These are phyloP conservation scores for Aureobasidium sp. DNA, from an alignment of 2,329 filamentous ascomycete species.

Conservation along the genomic window DNA sequence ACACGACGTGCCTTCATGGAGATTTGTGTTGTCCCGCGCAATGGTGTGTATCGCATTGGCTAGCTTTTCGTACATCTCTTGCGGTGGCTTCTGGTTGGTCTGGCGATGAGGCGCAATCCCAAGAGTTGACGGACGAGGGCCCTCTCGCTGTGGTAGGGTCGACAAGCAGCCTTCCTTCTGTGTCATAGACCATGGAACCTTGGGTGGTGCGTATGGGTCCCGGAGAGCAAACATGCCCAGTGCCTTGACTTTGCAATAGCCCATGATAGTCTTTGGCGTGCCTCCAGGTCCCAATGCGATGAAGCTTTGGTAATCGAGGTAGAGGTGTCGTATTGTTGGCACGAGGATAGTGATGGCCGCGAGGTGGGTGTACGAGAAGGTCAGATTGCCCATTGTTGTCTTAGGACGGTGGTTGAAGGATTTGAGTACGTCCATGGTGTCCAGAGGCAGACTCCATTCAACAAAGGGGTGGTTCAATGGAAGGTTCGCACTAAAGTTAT, in stretches of 20 bases:
- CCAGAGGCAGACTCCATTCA: neutral
- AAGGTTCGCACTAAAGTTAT: neutral
- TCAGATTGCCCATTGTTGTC: neutral
- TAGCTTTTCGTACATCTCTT: slow-evolving; percentile 46
- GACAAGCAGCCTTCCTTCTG: slow-evolving; percentile 53
- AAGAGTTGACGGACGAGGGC: slow-evolving; percentile 56
- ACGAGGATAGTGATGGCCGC: slow-evolving; percentile 30
- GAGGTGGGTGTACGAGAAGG: neutral
- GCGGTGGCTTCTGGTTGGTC: slow-evolving; percentile 54
- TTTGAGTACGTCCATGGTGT: neutral
- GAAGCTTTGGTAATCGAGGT: slow-evolving; percentile 68
- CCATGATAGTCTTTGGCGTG: slow-evolving; percentile 62
- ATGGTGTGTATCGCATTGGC: slow-evolving; percentile 46
- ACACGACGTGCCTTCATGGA: slow-evolving; percentile 55
- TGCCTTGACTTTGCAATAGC: slow-evolving; percentile 65
- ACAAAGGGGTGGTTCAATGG: neutral
- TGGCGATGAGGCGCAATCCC: slow-evolving; percentile 80
- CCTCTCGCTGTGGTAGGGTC: slow-evolving; percentile 52
- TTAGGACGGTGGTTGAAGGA: neutral
- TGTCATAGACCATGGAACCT: slow-evolving; percentile 41
- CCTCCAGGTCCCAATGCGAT: slow-evolving; percentile 71
- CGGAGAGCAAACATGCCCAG: slow-evolving; percentile 63
- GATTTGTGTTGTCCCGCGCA: slow-evolving; percentile 31
- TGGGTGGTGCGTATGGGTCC: slow-evolving; percentile 56
- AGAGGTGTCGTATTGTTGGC: slow-evolving; percentile 33